A percentile compares a stretch with the other conserved stretches of the same genome.
Conservation (phyloP, 2,329 filamentous ascomycete genomes). For the Harringtonia lauricola region DNA sequence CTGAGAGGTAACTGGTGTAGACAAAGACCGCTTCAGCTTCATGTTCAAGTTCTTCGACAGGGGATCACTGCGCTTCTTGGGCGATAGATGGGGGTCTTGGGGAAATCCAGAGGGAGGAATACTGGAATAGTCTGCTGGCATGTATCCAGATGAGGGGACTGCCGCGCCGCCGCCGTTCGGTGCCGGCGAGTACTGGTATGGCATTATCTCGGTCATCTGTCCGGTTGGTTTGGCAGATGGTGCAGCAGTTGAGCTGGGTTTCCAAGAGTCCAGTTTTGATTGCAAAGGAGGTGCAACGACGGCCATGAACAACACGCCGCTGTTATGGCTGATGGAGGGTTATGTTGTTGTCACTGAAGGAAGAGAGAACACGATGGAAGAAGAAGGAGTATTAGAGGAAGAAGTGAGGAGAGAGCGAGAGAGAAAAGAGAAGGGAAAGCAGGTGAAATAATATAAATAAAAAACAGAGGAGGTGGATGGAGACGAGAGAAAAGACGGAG, state of each 20-base stretch:
- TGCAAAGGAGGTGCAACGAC: constrained; percentile 20
- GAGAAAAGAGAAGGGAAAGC: neutral
- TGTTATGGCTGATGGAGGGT: neutral
- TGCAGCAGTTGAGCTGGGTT: constrained; percentile 17
- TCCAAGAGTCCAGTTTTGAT: constrained; percentile 21
- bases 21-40: constrained; percentile 37
- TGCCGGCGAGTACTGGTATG: constrained; percentile 35
- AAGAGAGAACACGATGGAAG: neutral
- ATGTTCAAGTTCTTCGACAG: constrained; percentile 26
- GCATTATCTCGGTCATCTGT: constrained; percentile 32
- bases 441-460: no score
- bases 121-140: constrained; percentile 18
- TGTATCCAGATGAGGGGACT: constrained; percentile 27
- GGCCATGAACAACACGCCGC: constrained; percentile 20
- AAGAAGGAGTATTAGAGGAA: no score
- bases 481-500: neutral
- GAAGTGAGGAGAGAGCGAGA: neutral
- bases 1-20: constrained; percentile 31
- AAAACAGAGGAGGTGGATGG: neutral
- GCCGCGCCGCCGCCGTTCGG: constrained; percentile 30
- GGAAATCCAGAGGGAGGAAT: constrained; percentile 18
- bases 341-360: neutral
- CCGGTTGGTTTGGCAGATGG: constrained; percentile 16
- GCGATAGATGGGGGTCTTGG: constrained; percentile 20
- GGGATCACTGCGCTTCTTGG: constrained; percentile 25